Base-by-base conservation (phyloP, 192 early-diverging fungal species). In the Funneliformis mosseae region DNA sequence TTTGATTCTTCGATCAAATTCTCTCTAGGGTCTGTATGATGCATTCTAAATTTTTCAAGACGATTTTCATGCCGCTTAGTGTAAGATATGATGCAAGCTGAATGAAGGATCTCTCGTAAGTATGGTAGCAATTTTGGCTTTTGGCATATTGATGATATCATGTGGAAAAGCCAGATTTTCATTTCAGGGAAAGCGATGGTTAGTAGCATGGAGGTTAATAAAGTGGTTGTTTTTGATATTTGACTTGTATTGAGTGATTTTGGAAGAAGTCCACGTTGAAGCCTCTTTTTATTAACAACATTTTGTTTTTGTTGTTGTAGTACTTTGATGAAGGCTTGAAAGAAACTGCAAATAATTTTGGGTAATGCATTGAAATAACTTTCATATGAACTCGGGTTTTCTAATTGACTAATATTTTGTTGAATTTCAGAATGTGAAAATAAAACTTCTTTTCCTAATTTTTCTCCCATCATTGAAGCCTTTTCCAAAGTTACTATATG, bases 41-140 rank as follows among this genome's bases (percentile, higher is more conserved):
- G 21, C 71, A 43, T 73, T 7, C 71, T 73, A 23, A 46, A 73
- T 25, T 48, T 43, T 48, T 73, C 43, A 73, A 73, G 71, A 16
- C 12, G 7, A 42, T 48, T 43, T 73, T 73, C 18, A 48, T 73
- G 71, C 41, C 16, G 71, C 21, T 48, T 73, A 45, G 71, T 73
- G 23, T 73, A 73, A 14, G 41, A 73, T 46, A 73, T 25, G 45
- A 73, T 28, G 45, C 71, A 8, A 25, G 71, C 42, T 16, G 71
- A 46, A 45, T 42, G 45, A 21, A 72, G 71, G n/a, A 73, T 73
- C 42, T 73, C 14, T 3, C 71, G 23, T 48, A 73, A 73, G 14
- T 72, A 48, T 73, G 14, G 71, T 14, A 73, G 41, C 14, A 73
- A 16, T n/a, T 72, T 73, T 73, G 7, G 42, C n/a, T 73, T 73